Evolutionary conservation across 2,329 filamentous ascomycete genomes (phyloP).

Genomic region (Penicillium sumatraense): DNA sequence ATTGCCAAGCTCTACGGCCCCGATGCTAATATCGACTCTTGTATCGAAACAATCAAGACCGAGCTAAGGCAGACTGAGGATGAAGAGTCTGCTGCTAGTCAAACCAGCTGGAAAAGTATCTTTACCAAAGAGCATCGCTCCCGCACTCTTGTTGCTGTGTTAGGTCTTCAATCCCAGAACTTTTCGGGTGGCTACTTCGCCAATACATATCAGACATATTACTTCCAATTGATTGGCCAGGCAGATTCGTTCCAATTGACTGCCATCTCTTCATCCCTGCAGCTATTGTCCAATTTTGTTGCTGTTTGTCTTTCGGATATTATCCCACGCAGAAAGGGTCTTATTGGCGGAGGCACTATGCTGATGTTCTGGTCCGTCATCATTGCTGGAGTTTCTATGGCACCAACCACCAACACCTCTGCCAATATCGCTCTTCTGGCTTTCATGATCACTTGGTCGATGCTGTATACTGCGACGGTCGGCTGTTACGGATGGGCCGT

Average conservation of each 20-base stretch:
- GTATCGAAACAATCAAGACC: slow-evolving; percentile 2
- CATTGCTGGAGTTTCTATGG: slow-evolving; percentile 9
- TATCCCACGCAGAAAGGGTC: slow-evolving; percentile 9
- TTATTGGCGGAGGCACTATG: slow-evolving; percentile 6
- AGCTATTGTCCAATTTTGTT: slow-evolving; percentile 8
- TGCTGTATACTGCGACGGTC: slow-evolving; percentile 10
- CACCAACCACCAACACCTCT: slow-evolving; percentile 5
- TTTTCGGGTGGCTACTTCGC: slow-evolving; percentile 12
- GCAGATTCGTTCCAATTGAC: slow-evolving; percentile 9
- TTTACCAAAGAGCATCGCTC: slow-evolving; percentile 14
- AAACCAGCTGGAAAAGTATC: slow-evolving; percentile 13
- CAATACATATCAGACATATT: slow-evolving; percentile 15
- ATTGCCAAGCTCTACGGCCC: slow-evolving; percentile 10
- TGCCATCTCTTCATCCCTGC: slow-evolving; percentile 9
- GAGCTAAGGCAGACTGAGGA: slow-evolving; percentile 6
- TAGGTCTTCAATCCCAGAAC: slow-evolving; percentile 13
- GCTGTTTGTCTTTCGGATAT: slow-evolving; percentile 11
- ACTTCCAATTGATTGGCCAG: slow-evolving; percentile 14
- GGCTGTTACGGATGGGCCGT: slow-evolving; percentile 11
- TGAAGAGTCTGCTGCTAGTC: slow-evolving; percentile 1
- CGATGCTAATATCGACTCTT: not conserved
- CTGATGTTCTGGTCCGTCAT: slow-evolving; percentile 12
- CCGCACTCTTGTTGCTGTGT: slow-evolving; percentile 10
- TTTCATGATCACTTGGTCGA: slow-evolving; percentile 15
- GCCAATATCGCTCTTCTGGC: slow-evolving; percentile 10